Conservation (phyloP, 2,329 filamentous ascomycete genomes). For the Trichoderma sp. region DNA sequence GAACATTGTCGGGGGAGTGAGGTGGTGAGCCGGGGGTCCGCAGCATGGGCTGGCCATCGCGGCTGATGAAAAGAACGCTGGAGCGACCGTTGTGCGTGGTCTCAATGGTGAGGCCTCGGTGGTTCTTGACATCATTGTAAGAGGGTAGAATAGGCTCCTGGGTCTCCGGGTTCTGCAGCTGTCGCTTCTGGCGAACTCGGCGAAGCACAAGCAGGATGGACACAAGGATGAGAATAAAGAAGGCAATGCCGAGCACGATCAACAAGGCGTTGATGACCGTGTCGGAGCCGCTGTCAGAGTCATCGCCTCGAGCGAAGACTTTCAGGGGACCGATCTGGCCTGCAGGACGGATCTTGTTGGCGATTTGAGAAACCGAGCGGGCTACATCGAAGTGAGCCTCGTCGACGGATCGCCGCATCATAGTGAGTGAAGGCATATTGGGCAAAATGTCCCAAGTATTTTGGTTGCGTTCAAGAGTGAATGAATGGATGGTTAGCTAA, state of each 20-base stretch:
- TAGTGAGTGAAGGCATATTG: conserved; percentile 20
- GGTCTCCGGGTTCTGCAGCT: conserved; percentile 44
- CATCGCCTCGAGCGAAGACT: conserved; percentile 23
- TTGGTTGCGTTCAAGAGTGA: conserved; percentile 7
- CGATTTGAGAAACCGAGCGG: conserved; percentile 10
- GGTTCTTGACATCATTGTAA: conserved; percentile 60
- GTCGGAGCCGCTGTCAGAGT: conserved; percentile 46
- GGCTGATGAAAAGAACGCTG: conserved; percentile 74
- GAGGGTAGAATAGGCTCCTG: conserved; percentile 56
- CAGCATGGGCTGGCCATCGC: conserved; percentile 73
- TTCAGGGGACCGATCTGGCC: conserved; percentile 10
- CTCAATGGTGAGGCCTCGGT: conserved; percentile 56
- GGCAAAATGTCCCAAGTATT: neutral
- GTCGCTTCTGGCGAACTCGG: conserved; percentile 54
- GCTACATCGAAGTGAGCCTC: conserved; percentile 11
- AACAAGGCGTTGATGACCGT: conserved; percentile 76
- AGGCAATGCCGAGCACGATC: conserved; percentile 71
- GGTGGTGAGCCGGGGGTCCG: conserved; percentile 73
- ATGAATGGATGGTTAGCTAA: conserved; percentile 9
- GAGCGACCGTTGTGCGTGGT: conserved; percentile 55
- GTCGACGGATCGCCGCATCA: conserved; percentile 14
- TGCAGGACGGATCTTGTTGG: conserved; percentile 3
- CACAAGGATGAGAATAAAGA: conserved; percentile 67
- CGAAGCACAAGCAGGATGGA: conserved; percentile 70
- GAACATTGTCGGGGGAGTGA: conserved; percentile 75